Percentiles rank a stretch among this genome's conserved stretches.
Conservation (phyloP, 2,329 filamentous ascomycete species). For the Claviceps sp. region DNA sequence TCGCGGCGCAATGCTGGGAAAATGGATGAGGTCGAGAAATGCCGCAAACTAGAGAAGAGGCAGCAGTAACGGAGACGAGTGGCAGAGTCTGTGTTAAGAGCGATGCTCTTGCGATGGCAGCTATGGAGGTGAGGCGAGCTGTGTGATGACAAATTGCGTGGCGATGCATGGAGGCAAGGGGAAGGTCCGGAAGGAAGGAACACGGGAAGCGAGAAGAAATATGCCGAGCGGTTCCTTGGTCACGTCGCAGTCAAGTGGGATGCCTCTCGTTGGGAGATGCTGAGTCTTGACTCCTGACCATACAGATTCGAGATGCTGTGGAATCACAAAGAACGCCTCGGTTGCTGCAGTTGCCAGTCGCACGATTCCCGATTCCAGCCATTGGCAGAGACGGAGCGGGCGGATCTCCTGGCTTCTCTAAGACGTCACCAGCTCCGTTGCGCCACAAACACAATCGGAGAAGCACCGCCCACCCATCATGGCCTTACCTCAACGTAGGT, state of each 20-base stretch:
- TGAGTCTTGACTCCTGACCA: too few relatives aligned
- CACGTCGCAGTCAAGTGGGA: too few relatives aligned
- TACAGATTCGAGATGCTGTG: neutral
- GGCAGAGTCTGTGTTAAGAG: slow-evolving; percentile 2
- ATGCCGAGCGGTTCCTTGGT: too few relatives aligned
- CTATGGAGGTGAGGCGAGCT: slow-evolving; percentile 3
- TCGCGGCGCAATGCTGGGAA: neutral
- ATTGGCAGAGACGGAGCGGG: neutral
- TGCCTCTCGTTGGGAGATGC: too few relatives aligned
- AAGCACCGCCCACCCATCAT: neutral
- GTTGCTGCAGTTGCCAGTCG: neutral
- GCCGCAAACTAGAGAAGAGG: neutral
- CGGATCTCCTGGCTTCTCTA: neutral
- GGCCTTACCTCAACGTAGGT: neutral
- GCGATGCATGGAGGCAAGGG: slow-evolving; percentile 1
- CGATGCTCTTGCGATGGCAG: neutral
- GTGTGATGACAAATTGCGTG: slow-evolving; percentile 6
- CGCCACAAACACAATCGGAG: neutral
- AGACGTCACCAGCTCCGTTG: neutral
- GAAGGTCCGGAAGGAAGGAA: neutral
- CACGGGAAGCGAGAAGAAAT: neutral
- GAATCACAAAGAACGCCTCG: neutral
- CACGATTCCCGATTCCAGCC: neutral
- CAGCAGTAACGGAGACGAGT: neutral
- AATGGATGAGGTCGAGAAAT: neutral